Conservation (phyloP, 1,139 yeast species). For the Wickerhamomyces sp. region DNA sequence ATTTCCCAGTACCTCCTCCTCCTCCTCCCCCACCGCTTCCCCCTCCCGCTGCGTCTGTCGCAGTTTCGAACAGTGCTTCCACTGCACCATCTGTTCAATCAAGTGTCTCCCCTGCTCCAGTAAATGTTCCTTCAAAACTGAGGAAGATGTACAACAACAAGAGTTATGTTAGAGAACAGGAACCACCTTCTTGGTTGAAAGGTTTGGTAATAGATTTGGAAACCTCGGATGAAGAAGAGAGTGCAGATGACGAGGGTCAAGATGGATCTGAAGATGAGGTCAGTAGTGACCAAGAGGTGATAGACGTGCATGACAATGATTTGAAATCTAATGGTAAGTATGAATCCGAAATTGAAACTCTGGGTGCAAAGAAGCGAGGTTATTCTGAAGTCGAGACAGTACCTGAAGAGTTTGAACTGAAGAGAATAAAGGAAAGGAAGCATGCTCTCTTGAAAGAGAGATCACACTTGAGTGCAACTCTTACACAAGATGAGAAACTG, state of each 20-base stretch:
- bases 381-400: no score
- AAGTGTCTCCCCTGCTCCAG: neutral
- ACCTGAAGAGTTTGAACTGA: slow-evolving; percentile 2
- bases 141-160: slow-evolving; percentile 8
- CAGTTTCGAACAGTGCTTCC: no score
- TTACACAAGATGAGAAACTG: no score
- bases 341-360: neutral
- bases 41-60: neutral
- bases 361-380: no score
- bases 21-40: neutral
- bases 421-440: slow-evolving; percentile 4
- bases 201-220: slow-evolving; percentile 20
- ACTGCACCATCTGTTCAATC: no score
- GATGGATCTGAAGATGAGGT: slow-evolving; percentile 1
- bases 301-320: slow-evolving; percentile 2
- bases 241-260: neutral
- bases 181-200: slow-evolving; percentile 21
- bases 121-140: neutral
- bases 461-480: no score
- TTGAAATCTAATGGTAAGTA: slow-evolving; percentile 6
- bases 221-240: slow-evolving; percentile 18
- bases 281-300: neutral
- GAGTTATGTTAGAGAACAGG: slow-evolving; percentile 9
- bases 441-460: slow-evolving; percentile 3
- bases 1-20: slow-evolving; percentile 13